phyloP scores from a whole-genome alignment of 257 asterid species.

The Solanum sejunctum region DNA sequence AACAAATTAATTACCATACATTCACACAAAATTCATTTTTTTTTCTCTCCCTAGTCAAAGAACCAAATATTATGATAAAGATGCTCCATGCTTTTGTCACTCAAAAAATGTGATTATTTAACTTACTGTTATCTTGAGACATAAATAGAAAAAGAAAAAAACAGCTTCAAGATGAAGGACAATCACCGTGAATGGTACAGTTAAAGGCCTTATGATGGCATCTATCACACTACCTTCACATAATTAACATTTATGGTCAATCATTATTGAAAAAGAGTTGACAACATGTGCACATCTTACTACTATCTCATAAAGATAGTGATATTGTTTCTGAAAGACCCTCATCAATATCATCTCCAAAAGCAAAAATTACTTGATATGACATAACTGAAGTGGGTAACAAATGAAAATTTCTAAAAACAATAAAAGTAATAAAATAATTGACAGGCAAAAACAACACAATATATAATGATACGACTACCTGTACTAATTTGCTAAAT shows the following conservation, averaged over 20 bases:
- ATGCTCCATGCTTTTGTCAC: background rate
- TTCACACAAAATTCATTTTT: slow-evolving; percentile 6
- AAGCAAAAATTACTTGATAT: too few relatives aligned
- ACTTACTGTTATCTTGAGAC: background rate
- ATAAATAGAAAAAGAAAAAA: background rate
- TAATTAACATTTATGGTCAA: background rate
- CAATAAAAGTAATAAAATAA: too few relatives aligned
- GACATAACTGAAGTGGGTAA: too few relatives aligned
- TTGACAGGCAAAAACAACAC: too few relatives aligned
- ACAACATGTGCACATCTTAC: background rate
- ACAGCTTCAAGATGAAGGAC: background rate
- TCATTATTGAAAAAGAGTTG: background rate
- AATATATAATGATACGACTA: too few relatives aligned
- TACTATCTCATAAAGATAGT: too few relatives aligned
- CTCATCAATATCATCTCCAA: too few relatives aligned
- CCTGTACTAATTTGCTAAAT: too few relatives aligned
- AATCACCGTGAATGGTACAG: background rate
- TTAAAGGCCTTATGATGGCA: background rate
- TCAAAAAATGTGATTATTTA: background rate
- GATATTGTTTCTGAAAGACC: too few relatives aligned
- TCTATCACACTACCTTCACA: background rate
- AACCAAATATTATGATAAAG: background rate
- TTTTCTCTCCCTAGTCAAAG: background rate
- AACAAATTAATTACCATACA: background rate
- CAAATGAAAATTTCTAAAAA: too few relatives aligned